Base-by-base conservation (phyloP, 768 basidiomycete genomes). In the Boletus bicolor region DNA sequence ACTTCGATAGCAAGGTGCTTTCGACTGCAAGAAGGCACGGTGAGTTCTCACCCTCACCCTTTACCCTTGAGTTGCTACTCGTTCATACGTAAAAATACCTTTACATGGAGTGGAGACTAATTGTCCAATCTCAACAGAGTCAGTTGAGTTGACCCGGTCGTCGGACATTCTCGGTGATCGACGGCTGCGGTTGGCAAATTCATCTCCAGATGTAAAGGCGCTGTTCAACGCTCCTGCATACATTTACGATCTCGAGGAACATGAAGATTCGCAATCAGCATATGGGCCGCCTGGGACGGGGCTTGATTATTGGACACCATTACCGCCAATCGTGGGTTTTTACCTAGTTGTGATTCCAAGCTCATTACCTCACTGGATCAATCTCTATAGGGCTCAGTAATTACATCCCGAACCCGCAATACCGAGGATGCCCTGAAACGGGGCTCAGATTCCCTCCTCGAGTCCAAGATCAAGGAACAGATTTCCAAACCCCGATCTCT, bases 131-230 rank as follows among this genome's bases (percentile, higher is more conserved):
- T 51, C 1, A 15, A 60, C 63, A 90, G 90, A 89, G 74, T 89
- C 86, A 35, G 88, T 87, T 66, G 89, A 87, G 62, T 76, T 90
- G 71, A 83, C 84, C 21, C 82, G 89, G 44, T 74, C 65, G 49
- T 67, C 75, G n/a, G 80, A 80, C 64, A 83, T 91, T 60, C 76
- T 85, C 67, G 82, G 83, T 50, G 85, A 88, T 74, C 77, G 87
- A 61, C 78, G 89, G 59, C 74, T 95, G 51, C 82, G 94, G 47
- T 76, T 94, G 56, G 91, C 93, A 10, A 91, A 85, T 62, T 94
- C 93, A 5, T 93, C 94, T 5, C 92, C 93, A 3, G 93, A 97
- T 61, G 95, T 98, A 54, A 97, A 96, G 72, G 93, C 95, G 0
- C 69, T 98, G 63, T 97, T 98, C 76, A 90, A 94, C 66, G 84